phyloP scores from a whole-genome alignment of 2,329 filamentous ascomycete species.

The Neonectria magnoliae region DNA sequence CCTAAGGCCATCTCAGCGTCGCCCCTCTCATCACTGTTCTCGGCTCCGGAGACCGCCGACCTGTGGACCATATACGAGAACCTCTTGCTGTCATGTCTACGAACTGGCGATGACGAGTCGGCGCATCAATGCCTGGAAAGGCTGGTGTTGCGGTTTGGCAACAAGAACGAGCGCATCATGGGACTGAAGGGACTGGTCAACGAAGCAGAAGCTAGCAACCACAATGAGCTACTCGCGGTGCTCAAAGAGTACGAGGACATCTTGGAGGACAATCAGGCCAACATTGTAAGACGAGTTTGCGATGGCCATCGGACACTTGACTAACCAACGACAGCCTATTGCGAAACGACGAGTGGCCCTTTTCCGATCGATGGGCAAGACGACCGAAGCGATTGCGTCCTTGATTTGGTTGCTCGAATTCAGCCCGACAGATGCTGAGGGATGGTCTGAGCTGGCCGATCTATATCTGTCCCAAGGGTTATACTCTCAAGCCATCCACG shows the following conservation, averaged over 20 bases:
- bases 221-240: slow-evolving; percentile 72
- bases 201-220: slow-evolving; percentile 79
- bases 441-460: slow-evolving; percentile 91
- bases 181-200: slow-evolving; percentile 84
- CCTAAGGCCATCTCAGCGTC: slow-evolving; percentile 66
- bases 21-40: slow-evolving; percentile 62
- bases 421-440: slow-evolving; percentile 89
- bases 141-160: slow-evolving; percentile 82
- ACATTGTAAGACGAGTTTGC: slow-evolving; percentile 69
- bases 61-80: slow-evolving; percentile 90
- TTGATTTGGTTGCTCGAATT: slow-evolving; percentile 81
- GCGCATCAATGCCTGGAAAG: slow-evolving; percentile 80
- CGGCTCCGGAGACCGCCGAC: slow-evolving; percentile 76
- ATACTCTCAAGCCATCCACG: slow-evolving; percentile 85
- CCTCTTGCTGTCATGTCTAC: slow-evolving; percentile 83
- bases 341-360: slow-evolving; percentile 86
- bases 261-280: slow-evolving; percentile 77
- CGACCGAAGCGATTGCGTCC: slow-evolving; percentile 76
- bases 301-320: background rate
- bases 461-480: slow-evolving; percentile 84
- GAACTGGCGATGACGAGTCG: slow-evolving; percentile 82
- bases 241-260: slow-evolving; percentile 82
- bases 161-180: slow-evolving; percentile 85
- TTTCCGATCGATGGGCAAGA: slow-evolving; percentile 76
- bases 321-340: slow-evolving; percentile 70